A percentile compares a stretch with the other conserved stretches of the same genome.
Evolutionary conservation across 768 basidiomycete species (phyloP).

Genomic region (Rhizopogon sp.): DNA sequence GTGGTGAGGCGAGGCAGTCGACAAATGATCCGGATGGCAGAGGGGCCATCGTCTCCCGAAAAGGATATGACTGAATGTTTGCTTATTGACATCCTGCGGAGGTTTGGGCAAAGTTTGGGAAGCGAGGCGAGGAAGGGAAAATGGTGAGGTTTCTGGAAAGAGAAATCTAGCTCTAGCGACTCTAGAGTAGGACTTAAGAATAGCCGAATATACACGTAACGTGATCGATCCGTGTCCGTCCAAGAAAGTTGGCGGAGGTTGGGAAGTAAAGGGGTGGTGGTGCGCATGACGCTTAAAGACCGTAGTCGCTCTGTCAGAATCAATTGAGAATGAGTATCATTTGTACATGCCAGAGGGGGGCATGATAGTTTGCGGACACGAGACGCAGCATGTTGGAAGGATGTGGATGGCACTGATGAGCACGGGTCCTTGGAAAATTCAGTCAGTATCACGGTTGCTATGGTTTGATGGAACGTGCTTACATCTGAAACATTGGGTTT

Average conservation of each 20-base stretch:
- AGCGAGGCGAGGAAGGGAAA: neutral
- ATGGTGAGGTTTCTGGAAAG: neutral
- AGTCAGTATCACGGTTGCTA: neutral
- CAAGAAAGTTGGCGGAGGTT: neutral
- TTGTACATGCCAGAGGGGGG: neutral
- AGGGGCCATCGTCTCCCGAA: neutral
- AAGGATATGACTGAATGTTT: neutral
- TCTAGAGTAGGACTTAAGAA: neutral
- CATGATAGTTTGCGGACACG: neutral
- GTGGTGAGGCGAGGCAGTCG: neutral
- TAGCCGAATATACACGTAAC: neutral
- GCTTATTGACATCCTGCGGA: neutral
- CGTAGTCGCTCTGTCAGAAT: neutral
- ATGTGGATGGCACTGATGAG: neutral
- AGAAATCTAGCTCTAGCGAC: neutral
- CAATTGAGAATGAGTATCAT: neutral
- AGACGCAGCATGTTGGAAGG: neutral
- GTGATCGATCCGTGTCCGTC: conserved; percentile 1
- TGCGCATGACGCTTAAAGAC: neutral
- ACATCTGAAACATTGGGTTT: neutral
- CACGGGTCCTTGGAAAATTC: neutral
- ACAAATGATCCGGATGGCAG: neutral
- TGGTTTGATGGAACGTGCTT: neutral
- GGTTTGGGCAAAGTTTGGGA: neutral
- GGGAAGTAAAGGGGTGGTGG: neutral